Conservation (phyloP, 208 protist genomes). For the Leptomonas seymouri region DNA sequence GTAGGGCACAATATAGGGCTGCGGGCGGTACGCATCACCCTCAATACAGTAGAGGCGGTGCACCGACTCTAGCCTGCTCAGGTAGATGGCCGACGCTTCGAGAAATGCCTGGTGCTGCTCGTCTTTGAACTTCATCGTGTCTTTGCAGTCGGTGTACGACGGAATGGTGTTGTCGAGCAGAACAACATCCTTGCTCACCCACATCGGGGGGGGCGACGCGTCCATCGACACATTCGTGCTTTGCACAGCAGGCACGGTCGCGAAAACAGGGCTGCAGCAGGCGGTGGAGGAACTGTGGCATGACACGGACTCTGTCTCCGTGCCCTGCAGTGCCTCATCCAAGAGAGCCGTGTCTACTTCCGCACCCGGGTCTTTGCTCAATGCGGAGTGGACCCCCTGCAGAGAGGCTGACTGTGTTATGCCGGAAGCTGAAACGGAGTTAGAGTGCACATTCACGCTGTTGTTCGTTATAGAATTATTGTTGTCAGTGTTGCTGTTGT, state of each 20-base stretch:
- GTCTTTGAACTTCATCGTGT: conserved; percentile 56
- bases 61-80: conserved; percentile 64
- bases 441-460: background rate
- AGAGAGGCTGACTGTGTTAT: background rate
- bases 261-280: conserved; percentile 1
- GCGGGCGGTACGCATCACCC: conserved; percentile 41
- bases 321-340: conserved; percentile 9
- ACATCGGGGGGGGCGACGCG: conserved; percentile 21
- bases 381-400: conserved; percentile 1
- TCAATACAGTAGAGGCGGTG: conserved; percentile 57
- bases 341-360: conserved; percentile 2
- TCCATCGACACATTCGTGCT: conserved; percentile 24
- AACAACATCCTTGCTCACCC: conserved; percentile 32
- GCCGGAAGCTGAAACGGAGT: background rate
- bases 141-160: conserved; percentile 46
- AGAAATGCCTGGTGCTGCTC: conserved; percentile 57
- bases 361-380: conserved; percentile 8
- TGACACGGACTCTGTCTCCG: conserved; percentile 13
- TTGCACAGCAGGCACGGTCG: background rate
- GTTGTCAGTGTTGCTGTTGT: conserved; percentile 8
- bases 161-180: conserved; percentile 49
- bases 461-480: conserved; percentile 12
- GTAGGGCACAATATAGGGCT: conserved; percentile 81
- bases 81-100: conserved; percentile 41
- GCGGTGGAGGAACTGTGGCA: conserved; percentile 20